phyloP scores from a whole-genome alignment of 768 basidiomycete species.

The Xerocomellus intermedius region DNA sequence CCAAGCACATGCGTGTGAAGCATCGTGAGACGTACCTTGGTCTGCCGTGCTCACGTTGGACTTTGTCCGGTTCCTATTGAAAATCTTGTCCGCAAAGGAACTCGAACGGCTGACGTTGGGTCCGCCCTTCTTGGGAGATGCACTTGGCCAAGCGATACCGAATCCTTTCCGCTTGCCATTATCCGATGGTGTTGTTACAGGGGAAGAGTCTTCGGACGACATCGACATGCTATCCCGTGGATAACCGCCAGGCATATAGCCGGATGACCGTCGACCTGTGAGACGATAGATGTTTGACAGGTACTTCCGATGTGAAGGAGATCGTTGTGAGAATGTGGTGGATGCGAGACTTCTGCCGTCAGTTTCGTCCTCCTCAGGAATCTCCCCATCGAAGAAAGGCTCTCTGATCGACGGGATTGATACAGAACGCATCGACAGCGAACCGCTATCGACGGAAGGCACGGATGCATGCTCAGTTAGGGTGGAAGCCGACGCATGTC shows the following conservation, averaged over 20 bases:
- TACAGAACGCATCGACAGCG: constrained; percentile 26
- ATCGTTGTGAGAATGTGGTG: constrained; percentile 50
- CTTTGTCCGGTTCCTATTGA: constrained; percentile 51
- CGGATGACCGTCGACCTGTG: constrained; percentile 38
- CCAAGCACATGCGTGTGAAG: background rate
- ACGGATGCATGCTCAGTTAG: constrained; percentile 17
- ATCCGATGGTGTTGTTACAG: constrained; percentile 59
- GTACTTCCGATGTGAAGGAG: constrained; percentile 44
- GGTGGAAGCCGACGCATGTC: constrained; percentile 21
- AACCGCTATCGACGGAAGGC: constrained; percentile 21
- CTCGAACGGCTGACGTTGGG: constrained; percentile 45
- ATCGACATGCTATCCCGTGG: constrained; percentile 61
- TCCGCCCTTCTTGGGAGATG: constrained; percentile 51
- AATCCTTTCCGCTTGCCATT: constrained; percentile 33
- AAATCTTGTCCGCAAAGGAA: constrained; percentile 63
- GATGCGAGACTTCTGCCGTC: constrained; percentile 33
- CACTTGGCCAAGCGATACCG: constrained; percentile 46
- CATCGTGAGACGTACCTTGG: constrained; percentile 38
- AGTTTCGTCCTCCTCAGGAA: constrained; percentile 27
- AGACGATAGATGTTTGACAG: constrained; percentile 50
- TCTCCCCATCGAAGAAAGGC: constrained; percentile 21
- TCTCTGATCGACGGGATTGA: constrained; percentile 34
- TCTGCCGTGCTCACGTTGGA: constrained; percentile 48
- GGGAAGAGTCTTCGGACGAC: constrained; percentile 67
- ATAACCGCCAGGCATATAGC: constrained; percentile 40